Percentiles rank a stretch among this genome's conserved stretches.
Evolutionary conservation across 169 alveolate genomes (phyloP).

Genomic region (Eimeria sp.): DNA sequence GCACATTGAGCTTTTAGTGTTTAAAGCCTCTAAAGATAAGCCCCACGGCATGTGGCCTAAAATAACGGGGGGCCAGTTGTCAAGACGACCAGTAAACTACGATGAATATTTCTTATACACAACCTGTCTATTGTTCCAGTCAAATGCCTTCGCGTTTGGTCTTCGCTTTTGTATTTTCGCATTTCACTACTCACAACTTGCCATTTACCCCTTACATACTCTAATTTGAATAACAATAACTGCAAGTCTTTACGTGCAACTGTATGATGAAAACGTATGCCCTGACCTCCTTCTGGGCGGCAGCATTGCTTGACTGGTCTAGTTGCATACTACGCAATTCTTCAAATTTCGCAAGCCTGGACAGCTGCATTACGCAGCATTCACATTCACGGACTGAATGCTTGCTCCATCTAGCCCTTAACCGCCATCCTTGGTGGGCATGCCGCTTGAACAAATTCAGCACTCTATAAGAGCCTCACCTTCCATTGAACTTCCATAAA

Average conservation of each 20-base stretch:
- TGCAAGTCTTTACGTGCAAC: background rate
- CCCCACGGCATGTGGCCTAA: no score
- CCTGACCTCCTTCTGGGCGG: conserved; percentile 51
- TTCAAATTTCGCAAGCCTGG: conserved; percentile 41
- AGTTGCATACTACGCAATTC: conserved; percentile 56
- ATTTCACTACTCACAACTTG: no score
- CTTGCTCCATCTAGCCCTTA: background rate
- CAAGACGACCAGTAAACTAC: background rate
- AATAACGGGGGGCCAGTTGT: background rate
- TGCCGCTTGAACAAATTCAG: background rate
- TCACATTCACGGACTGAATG: background rate
- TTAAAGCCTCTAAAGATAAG: background rate
- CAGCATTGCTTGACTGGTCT: background rate
- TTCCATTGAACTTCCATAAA: conserved; percentile 62
- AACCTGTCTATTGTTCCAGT: background rate
- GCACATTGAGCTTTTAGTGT: background rate
- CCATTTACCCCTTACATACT: no score
- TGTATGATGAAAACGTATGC: background rate
- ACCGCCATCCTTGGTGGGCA: background rate
- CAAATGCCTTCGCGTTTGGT: no score
- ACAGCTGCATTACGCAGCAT: background rate
- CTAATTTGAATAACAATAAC: no score
- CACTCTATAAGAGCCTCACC: background rate
- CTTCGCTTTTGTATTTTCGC: no score
- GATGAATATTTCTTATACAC: background rate